A percentile compares a stretch with the other conserved stretches of the same genome.
Evolutionary conservation across 2,329 filamentous ascomycete genomes (phyloP).

Genomic region (Escovopsis weberi): DNA sequence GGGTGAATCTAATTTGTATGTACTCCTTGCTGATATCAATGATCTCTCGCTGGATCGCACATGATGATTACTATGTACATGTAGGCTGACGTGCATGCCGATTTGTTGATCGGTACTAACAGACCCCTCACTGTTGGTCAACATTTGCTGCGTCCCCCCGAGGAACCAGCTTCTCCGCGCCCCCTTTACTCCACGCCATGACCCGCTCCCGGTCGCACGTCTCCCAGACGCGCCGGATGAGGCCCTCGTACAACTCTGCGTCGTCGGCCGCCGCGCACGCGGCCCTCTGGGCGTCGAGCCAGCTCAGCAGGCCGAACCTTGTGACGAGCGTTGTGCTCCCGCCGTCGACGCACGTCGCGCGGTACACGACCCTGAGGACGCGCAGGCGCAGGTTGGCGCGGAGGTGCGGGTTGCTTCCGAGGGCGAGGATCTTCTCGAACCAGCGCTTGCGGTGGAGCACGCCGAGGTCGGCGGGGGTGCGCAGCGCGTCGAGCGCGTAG

Average conservation of each 20-base stretch:
- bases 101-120: too few relatives aligned
- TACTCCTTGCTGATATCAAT: too few relatives aligned
- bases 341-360: slow-evolving; percentile 50
- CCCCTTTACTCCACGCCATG: slow-evolving; percentile 47
- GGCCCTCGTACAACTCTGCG: slow-evolving; percentile 31
- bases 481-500: slow-evolving; percentile 55
- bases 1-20: too few relatives aligned
- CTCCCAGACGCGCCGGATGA: slow-evolving; percentile 46
- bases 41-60: too few relatives aligned
- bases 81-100: too few relatives aligned
- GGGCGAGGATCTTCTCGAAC: slow-evolving; percentile 59
- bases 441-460: slow-evolving; percentile 48
- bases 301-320: slow-evolving; percentile 57
- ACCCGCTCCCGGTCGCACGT: slow-evolving; percentile 55
- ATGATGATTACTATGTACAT: too few relatives aligned
- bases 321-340: slow-evolving; percentile 74
- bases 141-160: not conserved
- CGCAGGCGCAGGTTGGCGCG: slow-evolving; percentile 44
- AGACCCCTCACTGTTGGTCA: too few relatives aligned
- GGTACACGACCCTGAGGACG: slow-evolving; percentile 46
- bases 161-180: slow-evolving; percentile 18
- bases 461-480: slow-evolving; percentile 42
- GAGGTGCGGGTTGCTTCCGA: slow-evolving; percentile 54
- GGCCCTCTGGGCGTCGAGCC: slow-evolving; percentile 51
- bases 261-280: slow-evolving; percentile 28